Evolutionary conservation across 768 basidiomycete genomes (phyloP), one percentile per base, ranked within the genome.

Genomic region (Pulveroboletus sp.): DNA sequence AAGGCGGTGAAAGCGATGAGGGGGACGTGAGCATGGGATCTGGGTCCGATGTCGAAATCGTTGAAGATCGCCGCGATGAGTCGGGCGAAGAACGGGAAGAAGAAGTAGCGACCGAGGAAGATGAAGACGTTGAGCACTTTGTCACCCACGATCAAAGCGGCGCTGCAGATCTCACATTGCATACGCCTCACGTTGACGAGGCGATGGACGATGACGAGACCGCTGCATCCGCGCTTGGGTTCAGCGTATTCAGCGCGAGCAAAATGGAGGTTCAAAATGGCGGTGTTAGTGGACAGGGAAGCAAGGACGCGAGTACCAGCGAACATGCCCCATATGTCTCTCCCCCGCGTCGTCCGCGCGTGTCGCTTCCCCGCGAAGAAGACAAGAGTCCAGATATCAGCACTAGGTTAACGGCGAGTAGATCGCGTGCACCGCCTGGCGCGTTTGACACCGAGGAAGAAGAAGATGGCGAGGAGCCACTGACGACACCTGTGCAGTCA

Each of bases 391-490:
- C 53, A 49, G 33, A 40, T 38, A 34, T 16, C 43, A 55, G 47
- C 27, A 57, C 43, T 25, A 49, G 29, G 19, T 52, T 58, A 7
- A 57, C 37, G 34, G 55, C 34, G 1, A 40, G 33, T 47, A 61
- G 9, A 51, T 46, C 49, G 68, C 72, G 63, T 39, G 64, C 65
- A 32, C 72, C 69, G 6, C 78, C 78, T 10, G 77, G 76, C 0
- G 76, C 76, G 29, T 80, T 80, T 53, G 61, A 64, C 8, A 61
- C 61, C 2, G 73, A 74, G 2, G 75, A 75, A 10, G 76, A 76
- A 6, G 64, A 52, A 1, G 70, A 67, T 3, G 57, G 51, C 1
- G 65, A 65, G 1, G 51, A 45, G 24, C 37, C 19, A 7, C 43
- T 12, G 24, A 47, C 51, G 17, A 49, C 55, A 12, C 55, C 55